Base-by-base conservation (phyloP, 768 basidiomycete species). In the Xerocomus potaroensis region DNA sequence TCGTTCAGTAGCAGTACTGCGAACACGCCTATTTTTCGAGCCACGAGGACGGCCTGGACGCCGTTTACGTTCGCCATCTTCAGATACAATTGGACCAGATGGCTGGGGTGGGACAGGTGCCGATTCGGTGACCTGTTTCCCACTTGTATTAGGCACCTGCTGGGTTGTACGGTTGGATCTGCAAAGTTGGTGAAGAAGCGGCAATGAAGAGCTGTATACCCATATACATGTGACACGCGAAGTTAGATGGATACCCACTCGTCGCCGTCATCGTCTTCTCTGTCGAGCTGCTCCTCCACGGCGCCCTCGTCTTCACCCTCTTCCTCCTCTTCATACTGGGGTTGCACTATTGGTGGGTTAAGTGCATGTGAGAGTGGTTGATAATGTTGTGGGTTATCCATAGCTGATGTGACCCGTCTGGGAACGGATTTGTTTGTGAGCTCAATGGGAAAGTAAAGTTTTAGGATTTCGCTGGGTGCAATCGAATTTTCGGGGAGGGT, bases 341-440 rank as follows among this genome's bases (percentile, higher is more conserved):
- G 63, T 32, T 56, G 67, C 22, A 61, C 51, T 47, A 67, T 59
- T 23, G 68, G 83, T 0, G 81, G 82, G 62, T 84, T 72, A 31
- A 89, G 73, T 34, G 87, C 87, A 71, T 87, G 83, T 45, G 86
- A 89, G 56, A 89, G 75, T 22, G 87, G 83, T 51, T 87, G 85
- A 69, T 89, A 86, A 52, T 84, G 83, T 62, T 87, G 84, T 45
- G 84, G 83, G 63, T 85, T 85, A 68, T 86, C 74, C 75, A 77
- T 74, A 49, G 19, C 23, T 41, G 38, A 14, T 38, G 27, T 45
- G 33, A 42, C 47, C 45, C 41, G 36, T 19, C 43, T 36, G 29
- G 33, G 48, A 54, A 58, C 52, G 48, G 57, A 59, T 62, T 47
- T 61, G 62, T 47, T 53, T 43, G 53, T 39, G 58, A 55, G 52